phyloP scores from a whole-genome alignment of 1,284 basidiomycete species.

The Ustilago vetiveriae region DNA sequence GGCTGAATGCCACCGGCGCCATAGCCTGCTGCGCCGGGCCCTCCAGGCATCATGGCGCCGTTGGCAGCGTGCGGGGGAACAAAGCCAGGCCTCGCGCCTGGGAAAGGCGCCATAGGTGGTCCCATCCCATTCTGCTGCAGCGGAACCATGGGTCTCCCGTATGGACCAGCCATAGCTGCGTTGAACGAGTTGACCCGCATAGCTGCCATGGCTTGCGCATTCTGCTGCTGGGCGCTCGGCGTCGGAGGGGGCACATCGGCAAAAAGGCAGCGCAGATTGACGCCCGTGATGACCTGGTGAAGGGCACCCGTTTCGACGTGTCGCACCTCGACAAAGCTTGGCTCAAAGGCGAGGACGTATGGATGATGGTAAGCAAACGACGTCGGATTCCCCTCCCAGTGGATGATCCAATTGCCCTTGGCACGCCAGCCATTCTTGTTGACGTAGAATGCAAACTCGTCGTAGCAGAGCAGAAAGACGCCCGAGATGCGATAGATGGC shows the following conservation, averaged over 20 bases:
- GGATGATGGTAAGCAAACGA: conserved; percentile 96
- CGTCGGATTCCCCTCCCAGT: conserved; percentile 95
- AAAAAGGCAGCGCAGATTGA: conserved; percentile 78
- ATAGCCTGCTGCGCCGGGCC: conserved; percentile 24
- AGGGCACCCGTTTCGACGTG: conserved; percentile 92
- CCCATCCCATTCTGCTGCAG: conserved; percentile 37
- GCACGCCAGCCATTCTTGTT: conserved; percentile 95
- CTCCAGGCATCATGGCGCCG: conserved; percentile 31
- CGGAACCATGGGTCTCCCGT: conserved; percentile 21
- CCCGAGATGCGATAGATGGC: conserved; percentile 96
- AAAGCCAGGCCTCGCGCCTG: conserved; percentile 34
- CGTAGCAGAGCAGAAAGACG: conserved; percentile 97
- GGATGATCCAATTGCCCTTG: conserved; percentile 88
- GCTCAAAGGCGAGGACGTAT: conserved; percentile 95
- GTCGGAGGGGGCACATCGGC: conserved; percentile 88
- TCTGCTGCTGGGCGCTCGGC: conserved; percentile 41
- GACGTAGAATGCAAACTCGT: conserved; percentile 99
- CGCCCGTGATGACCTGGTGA: conserved; percentile 87
- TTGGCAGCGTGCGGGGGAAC: conserved; percentile 22
- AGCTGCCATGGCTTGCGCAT: conserved; percentile 37
- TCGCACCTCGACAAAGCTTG: conserved; percentile 94
- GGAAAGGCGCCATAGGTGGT: conserved; percentile 29
- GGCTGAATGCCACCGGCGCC: conserved; percentile 20
- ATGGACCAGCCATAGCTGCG: conserved; percentile 39
- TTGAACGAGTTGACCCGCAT: conserved; percentile 46